These are phyloP conservation scores for Cladosporium colombiae DNA, from an alignment of 2,329 filamentous ascomycete species.

Conservation along the genomic window DNA sequence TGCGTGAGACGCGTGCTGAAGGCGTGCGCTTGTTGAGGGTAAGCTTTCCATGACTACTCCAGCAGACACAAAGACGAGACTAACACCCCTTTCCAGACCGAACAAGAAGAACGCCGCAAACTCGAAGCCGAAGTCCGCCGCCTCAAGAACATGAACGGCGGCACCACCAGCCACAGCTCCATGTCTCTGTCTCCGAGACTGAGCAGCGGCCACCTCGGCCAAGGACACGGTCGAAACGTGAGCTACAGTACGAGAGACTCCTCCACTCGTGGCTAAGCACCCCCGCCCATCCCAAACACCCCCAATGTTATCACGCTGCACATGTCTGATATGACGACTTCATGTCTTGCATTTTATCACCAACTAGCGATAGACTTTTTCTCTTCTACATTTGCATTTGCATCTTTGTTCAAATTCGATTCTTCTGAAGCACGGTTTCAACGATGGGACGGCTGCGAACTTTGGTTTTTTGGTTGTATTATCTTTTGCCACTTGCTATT, in stretches of 20 bases:
- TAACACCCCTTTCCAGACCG: constrained; percentile 52
- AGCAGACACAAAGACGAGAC: neutral
- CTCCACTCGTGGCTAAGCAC: constrained; percentile 16
- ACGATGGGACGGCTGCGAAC: neutral
- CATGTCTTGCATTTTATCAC: neutral
- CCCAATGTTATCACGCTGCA: neutral
- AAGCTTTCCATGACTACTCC: constrained; percentile 39
- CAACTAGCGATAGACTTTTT: constrained; percentile 4
- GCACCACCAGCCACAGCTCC: neutral
- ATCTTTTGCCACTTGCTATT: neutral
- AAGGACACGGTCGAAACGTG: constrained; percentile 13
- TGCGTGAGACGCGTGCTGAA: constrained; percentile 69
- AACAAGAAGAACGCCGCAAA: constrained; percentile 70
- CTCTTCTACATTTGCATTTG: neutral
- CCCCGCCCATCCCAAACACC: neutral
- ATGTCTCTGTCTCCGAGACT: constrained; percentile 10
- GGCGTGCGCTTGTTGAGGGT: constrained; percentile 66
- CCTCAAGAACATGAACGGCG: constrained; percentile 31
- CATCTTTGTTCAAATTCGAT: neutral
- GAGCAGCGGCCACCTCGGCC: constrained; percentile 13
- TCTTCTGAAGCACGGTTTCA: neutral
- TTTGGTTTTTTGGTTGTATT: neutral
- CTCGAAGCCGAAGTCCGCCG: constrained; percentile 65
- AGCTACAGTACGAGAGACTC: constrained; percentile 20
- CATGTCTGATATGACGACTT: neutral